Evolutionary conservation across 371 early-diverging fungal species (phyloP), one percentile per base, ranked within the genome.

Genomic region (Lichtheimia hyalospora): DNA sequence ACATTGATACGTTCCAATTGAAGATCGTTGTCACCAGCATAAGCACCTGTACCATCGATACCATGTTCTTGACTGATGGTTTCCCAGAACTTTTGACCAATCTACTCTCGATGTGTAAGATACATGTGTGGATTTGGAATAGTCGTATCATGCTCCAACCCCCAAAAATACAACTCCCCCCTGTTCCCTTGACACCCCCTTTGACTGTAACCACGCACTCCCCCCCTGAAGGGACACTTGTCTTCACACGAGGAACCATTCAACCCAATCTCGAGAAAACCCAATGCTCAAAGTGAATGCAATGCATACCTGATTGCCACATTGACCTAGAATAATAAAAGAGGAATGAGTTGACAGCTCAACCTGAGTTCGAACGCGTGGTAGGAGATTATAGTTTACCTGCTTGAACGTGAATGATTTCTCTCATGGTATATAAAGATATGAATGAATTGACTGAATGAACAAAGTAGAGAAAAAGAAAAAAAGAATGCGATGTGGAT

Each of bases 1-100:
- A 98, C 98, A 62, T 94, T 96, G 85, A 86, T 70, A 74, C 85
- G 27, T 82, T 97, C 97, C 46, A 96, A 85, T 82, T 98, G 96
- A 60, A 88, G 79, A 69, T 89, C 91, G 59, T 89, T 86, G 71
- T 86, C 85, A 25, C 95, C 96, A 57, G 79, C 57, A 71, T 86
- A 88, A 58, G 70, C 59, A 63, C 96, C 69, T 28, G 57, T 64
- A 13, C 52, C 42, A 21, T 68, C 84, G 62, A 62, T 83, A 57
- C 93, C 94, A 72, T 96, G 96, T 74, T 96, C 96, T 59, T 81
- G 82, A 51, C 86, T 83, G 63, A 95, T 92, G 56, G 91, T 86
- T 71, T 94, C 93, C 95, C 95, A 94, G 82, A 93, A 94, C 73
- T 90, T 88, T 66, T 85, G 75, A 70, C 92, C 91, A 58, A 91